Percentiles rank a stretch among this genome's conserved stretches.
Conservation (phyloP, 1,284 basidiomycete genomes). For the Cutaneotrichosporon dermatis region DNA sequence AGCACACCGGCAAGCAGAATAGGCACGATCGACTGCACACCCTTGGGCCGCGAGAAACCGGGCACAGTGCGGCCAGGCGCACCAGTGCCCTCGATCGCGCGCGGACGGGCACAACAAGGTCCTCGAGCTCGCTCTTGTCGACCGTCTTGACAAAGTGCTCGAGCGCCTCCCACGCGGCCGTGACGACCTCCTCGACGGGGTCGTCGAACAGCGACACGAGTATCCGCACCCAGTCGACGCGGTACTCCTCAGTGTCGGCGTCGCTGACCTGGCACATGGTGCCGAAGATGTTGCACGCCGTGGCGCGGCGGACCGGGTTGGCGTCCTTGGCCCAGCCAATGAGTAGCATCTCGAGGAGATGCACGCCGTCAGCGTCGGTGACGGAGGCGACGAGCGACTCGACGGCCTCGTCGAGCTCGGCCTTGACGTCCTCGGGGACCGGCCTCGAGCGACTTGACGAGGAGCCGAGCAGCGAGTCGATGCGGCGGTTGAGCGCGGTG, state of each 20-base stretch:
- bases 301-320: conserved; percentile 65
- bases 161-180: conserved; percentile 75
- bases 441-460: conserved; percentile 62
- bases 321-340: conserved; percentile 83
- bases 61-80: conserved; percentile 72
- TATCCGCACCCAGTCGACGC: conserved; percentile 92
- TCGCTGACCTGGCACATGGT: conserved; percentile 74
- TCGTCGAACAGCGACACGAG: conserved; percentile 84
- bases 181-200: conserved; percentile 65
- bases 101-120: conserved; percentile 81
- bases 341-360: conserved; percentile 81
- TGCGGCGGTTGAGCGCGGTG: conserved; percentile 73
- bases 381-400: conserved; percentile 68
- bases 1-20: conserved; percentile 77
- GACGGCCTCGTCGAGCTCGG: conserved; percentile 72
- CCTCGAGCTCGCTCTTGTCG: conserved; percentile 88
- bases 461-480: conserved; percentile 71
- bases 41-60: conserved; percentile 85
- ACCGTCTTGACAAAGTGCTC: conserved; percentile 86
- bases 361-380: conserved; percentile 75
- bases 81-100: conserved; percentile 82
- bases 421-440: conserved; percentile 62
- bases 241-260: conserved; percentile 74
- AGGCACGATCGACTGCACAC: conserved; percentile 79
- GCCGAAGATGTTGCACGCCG: conserved; percentile 70